Evolutionary conservation across 768 basidiomycete genomes (phyloP).

Genomic region (Leccinum ochraceum): DNA sequence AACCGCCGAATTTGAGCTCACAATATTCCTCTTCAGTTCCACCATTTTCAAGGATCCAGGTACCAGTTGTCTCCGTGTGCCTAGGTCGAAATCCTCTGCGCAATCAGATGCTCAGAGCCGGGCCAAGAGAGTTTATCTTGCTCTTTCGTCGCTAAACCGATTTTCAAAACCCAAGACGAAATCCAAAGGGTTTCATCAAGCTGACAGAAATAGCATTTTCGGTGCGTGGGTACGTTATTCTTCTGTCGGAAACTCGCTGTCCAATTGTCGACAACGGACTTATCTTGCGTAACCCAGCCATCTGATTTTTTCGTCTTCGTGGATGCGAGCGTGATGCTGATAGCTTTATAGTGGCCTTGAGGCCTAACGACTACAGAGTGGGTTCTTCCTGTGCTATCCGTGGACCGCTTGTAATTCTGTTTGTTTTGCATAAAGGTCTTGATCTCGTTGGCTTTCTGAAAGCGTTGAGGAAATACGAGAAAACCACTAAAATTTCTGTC

Average conservation of each 20-base stretch:
- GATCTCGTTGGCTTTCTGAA: conserved; percentile 92
- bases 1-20: neutral
- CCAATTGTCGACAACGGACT: neutral
- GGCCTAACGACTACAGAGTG: conserved; percentile 84
- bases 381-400: neutral
- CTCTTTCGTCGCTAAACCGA: conserved; percentile 9
- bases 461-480: conserved; percentile 84
- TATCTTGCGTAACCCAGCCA: neutral
- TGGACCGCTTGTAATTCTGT: neutral
- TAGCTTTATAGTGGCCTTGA: conserved; percentile 62
- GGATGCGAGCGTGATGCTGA: conserved; percentile 12
- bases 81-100: conserved; percentile 11
- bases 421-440: conserved; percentile 52
- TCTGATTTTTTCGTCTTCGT: neutral
- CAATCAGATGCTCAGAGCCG: conserved; percentile 11
- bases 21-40: neutral
- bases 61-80: conserved; percentile 1
- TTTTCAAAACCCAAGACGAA: neutral
- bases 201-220: conserved; percentile 52
- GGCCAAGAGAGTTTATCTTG: conserved; percentile 12
- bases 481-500: conserved; percentile 68
- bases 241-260: neutral
- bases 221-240: conserved; percentile 38
- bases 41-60: conserved; percentile 8
- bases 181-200: neutral